Evolutionary conservation across 2,329 filamentous ascomycete genomes (phyloP).

Genomic region (Graphilbum ipis-grandicollis): DNA sequence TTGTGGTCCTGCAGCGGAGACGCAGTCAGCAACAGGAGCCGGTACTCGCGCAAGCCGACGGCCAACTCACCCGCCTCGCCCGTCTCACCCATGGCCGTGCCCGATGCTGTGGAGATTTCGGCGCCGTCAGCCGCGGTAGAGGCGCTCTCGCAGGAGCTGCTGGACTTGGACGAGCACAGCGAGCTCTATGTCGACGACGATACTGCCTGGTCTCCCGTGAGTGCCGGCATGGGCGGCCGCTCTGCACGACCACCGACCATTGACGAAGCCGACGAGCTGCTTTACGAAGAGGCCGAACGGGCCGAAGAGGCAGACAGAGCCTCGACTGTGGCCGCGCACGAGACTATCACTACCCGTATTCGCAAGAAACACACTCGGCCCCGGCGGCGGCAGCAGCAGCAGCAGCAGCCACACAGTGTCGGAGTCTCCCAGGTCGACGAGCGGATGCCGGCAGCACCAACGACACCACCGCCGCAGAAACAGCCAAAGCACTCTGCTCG

Average conservation of each 20-base stretch:
- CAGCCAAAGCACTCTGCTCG: conserved; percentile 7
- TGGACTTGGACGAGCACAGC: conserved; percentile 21
- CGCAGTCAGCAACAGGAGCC: conserved; percentile 3
- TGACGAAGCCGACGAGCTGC: conserved; percentile 6
- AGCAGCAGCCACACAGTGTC: no score
- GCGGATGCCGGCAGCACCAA: no score
- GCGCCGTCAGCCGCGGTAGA: conserved; percentile 35
- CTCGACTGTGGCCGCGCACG: conserved; percentile 16
- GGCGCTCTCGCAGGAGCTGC: conserved; percentile 33
- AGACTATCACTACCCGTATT: conserved; percentile 27
- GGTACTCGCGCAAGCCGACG: no score
- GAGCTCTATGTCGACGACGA: no score
- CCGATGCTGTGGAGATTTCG: conserved; percentile 21
- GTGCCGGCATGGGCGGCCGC: no score
- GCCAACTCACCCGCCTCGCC: no score
- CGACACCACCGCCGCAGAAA: no score
- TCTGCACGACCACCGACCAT: conserved; percentile 6
- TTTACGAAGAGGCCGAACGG: conserved; percentile 12
- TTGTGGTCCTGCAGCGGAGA: conserved; percentile 23
- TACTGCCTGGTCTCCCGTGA: no score
- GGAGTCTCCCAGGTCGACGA: no score
- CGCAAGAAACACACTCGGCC: conserved; percentile 26
- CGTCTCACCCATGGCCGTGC: no score
- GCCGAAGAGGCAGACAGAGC: conserved; percentile 13
- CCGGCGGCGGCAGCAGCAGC: conserved; percentile 15